Conservation (phyloP, 768 basidiomycete species). For the Tylopilus intermedius region DNA sequence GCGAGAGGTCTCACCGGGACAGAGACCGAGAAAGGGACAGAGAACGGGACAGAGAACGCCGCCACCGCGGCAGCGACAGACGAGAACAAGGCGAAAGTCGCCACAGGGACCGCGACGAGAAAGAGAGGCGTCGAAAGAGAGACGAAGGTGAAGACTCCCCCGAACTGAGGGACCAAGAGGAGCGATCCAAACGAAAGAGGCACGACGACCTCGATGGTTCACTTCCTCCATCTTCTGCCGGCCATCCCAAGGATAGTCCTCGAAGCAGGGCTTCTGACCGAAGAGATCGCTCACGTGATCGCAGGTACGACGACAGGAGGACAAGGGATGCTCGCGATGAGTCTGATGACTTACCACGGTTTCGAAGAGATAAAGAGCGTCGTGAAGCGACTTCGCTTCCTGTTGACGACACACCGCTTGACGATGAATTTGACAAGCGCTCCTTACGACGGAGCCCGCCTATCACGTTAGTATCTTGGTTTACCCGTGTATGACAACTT, state of each 20-base stretch:
- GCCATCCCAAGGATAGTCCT: slow-evolving; percentile 45
- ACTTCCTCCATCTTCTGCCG: slow-evolving; percentile 33
- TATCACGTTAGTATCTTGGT: slow-evolving; percentile 37
- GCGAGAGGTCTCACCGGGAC: slow-evolving; percentile 44
- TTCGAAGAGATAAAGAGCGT: slow-evolving; percentile 39
- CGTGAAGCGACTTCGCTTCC: slow-evolving; percentile 38
- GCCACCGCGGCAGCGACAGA: slow-evolving; percentile 44
- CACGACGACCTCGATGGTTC: slow-evolving; percentile 50
- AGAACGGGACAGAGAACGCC: slow-evolving; percentile 34
- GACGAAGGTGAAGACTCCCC: slow-evolving; percentile 53
- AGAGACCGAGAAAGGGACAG: slow-evolving; percentile 28
- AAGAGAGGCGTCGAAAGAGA: slow-evolving; percentile 60
- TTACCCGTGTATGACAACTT: slow-evolving; percentile 6
- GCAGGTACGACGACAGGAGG: slow-evolving; percentile 49
- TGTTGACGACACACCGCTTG: slow-evolving; percentile 37
- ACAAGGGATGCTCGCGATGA: slow-evolving; percentile 52
- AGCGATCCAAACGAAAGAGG: slow-evolving; percentile 62
- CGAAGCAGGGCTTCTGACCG: slow-evolving; percentile 40
- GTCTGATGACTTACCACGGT: slow-evolving; percentile 50
- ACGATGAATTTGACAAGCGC: slow-evolving; percentile 31
- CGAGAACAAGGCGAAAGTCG: slow-evolving; percentile 52
- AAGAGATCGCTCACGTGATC: slow-evolving; percentile 50
- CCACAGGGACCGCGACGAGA: slow-evolving; percentile 48
- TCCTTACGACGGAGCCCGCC: slow-evolving; percentile 36
- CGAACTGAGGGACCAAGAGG: slow-evolving; percentile 44